Evolutionary conservation across 768 basidiomycete genomes (phyloP), one percentile per base, ranked within the genome.

Genomic region (Mycena olivaceomarginata): DNA sequence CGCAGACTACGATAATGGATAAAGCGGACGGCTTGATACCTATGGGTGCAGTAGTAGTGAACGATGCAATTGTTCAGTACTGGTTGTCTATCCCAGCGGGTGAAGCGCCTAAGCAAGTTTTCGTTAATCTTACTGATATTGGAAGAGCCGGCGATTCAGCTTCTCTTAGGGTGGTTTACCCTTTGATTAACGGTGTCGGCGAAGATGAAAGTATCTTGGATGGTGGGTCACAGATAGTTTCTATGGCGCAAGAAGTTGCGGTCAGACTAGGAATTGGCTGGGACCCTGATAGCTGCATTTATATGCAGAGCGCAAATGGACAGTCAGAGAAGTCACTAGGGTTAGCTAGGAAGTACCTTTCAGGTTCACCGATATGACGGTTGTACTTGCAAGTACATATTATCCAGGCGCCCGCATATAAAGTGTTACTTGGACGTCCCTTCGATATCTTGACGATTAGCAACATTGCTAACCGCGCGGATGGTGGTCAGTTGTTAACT

Each of bases 1-100:
- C 60, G 3, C 6, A 7, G 22, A 5, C 16, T 20, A 2, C 0
- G 31, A 37, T 40, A 3, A 5, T 4, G 2, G 48, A 16, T 0
- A 18, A 41, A 22, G 46, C 12, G 4, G 76, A 80, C 1, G 74
- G 74, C 8, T 78, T 80, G 7, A 11, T 53, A 40, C 77, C 57
- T 76, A 82, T 56, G 76, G 75, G 37, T 72, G 81, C 8, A 75
- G 70, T 11, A 0, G 81, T 82, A 75, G 79, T 80, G 0, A 75
- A 79, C 31, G 78, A 63, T 3, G 56, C 80, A 6, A 70, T 70
- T 1, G 74, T 73, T 20, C 53, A 56, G 6, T 56, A 56, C 53
- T 56, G 53, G 53, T 16, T 13, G 1, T 22, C n/a, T 1, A 4
- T 18, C n/a, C 16, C 60, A 40, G 20, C 1, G 16, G 70, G 70